Evolutionary conservation across 2,329 filamentous ascomycete species (phyloP), one percentile per base, ranked within the genome.

Genomic region (Exophiala alcalophila): DNA sequence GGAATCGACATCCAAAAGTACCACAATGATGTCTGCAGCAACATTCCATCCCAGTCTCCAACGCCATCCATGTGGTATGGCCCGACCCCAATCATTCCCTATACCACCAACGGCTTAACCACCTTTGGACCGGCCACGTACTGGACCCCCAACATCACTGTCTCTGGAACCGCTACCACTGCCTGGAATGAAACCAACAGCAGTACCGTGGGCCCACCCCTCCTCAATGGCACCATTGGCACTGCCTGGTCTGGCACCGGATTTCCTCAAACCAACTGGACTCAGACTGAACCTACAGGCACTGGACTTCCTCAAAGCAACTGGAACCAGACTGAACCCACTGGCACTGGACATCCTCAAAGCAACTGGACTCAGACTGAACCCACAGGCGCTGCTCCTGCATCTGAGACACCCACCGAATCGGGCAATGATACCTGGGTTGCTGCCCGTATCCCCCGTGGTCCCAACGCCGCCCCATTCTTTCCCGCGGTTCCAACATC

Each of bases 1-100:
- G 49, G 45, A 8, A 52, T 52, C 36, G 24, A 52, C 28, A 45
- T 34, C n/a, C 15, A 41, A 36, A 24, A 30, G 28, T 52, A 46
- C 28, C 33, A 46, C 21, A 29, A 39, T 15, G 31, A 46, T 25
- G 49, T 47, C 28, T 52, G 49, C 45, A 40, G 15, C 35, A 40
- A 35, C 18, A 20, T 52, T 20, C 30, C 49, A 6, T 23, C 45
- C 24, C 30, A 36, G 18, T 46, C 39, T 16, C 33, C 47, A 10
- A 43, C 43, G 9, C 16, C 28, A 19, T 26, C 47, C 12, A 34
- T 31, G 24, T 34, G 31, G 12, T 40, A 45, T 21, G 38, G 36
- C 20, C 26, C 43, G 12, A 47, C 44, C 11, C 21, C 40, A 4
- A 39, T 38, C 26, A 27, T 44, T 28, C 36, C 48, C 19, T 38